Base-by-base conservation (phyloP, 1,139 yeast species). In the Taphrina sp. region DNA sequence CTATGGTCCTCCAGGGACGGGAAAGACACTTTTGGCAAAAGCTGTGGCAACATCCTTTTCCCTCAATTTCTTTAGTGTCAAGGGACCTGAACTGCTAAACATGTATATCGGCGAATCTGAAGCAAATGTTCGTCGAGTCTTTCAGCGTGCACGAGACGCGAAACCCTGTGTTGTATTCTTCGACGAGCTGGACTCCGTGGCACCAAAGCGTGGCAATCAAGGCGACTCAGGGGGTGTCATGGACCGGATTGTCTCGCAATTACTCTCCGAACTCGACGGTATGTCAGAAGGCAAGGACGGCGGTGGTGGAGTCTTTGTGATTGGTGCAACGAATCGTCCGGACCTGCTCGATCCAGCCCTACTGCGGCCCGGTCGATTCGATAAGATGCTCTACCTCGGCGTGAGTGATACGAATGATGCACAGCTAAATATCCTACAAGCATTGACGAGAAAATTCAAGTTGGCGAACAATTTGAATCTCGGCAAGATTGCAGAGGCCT, bases 31-130 rank as follows among this genome's bases (percentile, higher is more conserved):
- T 41, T 75, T 92, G 59, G 97, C 97, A 8, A 92, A 92, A 68
- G 97, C 97, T 0, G 92, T 92, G 65, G 97, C 97, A 1, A 87
- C 96, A 1, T 88, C 90, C 62, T 92, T 90, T 66, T 85, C 96
- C 2, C 76, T 92, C 62, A 92, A 92, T 67, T 92, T 92, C 69
- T 90, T 92, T 90, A 92, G 98, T 69, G 85, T 92, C 39, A 74
- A 92, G 69, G 94, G 94, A 65, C 75, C 94, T 46, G 83, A 96
- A 23, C 97, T 92, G 66, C 83, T 85, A 59, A 89, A 92, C 69
- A 92, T 90, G 97, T 92, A 92, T 69, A 92, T 92, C 71, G 98
- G 98, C 68, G 98, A 92, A 69, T 87, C 96, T 1, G 98, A 92
- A 71, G 96, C 97, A 17, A 92, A 92, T 68, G 97, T 92, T 14